Conservation (phyloP, 2,329 filamentous ascomycete genomes). For the Tolypocladium ovalisporum region DNA sequence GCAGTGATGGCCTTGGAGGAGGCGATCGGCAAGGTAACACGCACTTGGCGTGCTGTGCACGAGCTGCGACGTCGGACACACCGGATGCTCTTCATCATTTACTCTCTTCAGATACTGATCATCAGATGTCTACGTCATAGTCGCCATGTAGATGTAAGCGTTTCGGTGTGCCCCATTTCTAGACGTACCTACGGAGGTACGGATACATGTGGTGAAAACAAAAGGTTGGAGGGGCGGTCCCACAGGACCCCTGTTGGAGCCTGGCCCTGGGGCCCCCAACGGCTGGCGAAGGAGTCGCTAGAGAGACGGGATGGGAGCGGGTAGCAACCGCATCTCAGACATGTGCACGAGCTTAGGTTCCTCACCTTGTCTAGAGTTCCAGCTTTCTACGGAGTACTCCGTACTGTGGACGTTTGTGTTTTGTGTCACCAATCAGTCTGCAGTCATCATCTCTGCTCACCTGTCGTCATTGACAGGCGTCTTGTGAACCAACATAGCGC, state of each 20-base stretch:
- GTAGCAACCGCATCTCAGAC: not conserved
- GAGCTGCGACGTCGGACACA: too few species aligned
- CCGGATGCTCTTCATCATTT: not conserved
- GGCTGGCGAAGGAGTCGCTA: not conserved
- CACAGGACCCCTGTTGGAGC: too few species aligned
- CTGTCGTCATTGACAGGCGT: not conserved
- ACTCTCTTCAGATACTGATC: not conserved
- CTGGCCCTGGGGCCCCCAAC: not conserved
- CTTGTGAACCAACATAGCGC: not conserved
- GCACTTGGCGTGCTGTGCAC: too few species aligned
- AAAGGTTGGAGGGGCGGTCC: too few species aligned
- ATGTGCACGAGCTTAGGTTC: not conserved
- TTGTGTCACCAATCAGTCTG: not conserved
- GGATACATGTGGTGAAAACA: too few species aligned
- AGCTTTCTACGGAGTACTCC: too few species aligned
- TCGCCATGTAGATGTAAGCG: not conserved
- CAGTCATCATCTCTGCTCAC: not conserved
- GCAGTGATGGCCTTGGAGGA: not conserved
- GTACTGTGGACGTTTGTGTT: not conserved
- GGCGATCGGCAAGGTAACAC: not conserved
- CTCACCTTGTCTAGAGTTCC: not conserved
- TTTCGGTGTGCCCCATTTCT: not conserved
- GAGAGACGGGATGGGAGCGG: not conserved
- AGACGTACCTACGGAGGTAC: not conserved
- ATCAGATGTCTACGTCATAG: not conserved